These are phyloP conservation scores for Clausena lansium DNA, from an alignment of 345 rosid genomes.

Conservation along the genomic window DNA sequence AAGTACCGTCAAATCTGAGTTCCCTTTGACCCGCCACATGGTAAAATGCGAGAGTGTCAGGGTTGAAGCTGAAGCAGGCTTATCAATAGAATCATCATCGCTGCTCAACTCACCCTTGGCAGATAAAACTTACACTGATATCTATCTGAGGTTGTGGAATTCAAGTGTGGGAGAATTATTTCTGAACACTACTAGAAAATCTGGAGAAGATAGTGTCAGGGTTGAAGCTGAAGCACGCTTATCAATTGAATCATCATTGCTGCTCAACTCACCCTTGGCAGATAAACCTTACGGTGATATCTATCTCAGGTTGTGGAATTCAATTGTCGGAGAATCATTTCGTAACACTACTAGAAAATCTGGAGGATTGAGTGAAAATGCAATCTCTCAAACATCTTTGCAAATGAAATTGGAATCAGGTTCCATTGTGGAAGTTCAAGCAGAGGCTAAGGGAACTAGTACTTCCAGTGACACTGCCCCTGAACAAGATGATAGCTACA, in stretches of 20 bases:
- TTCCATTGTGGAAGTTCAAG: slow-evolving; percentile 8
- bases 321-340: slow-evolving; percentile 33
- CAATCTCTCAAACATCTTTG: slow-evolving; percentile 5
- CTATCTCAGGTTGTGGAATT: slow-evolving; percentile 35
- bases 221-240: slow-evolving; percentile 33
- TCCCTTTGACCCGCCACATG: slow-evolving; percentile 20
- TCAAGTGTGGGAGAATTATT: slow-evolving; percentile 38
- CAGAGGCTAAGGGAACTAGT: slow-evolving; percentile 1
- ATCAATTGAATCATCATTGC: slow-evolving; percentile 21
- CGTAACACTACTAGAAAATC: slow-evolving; percentile 9
- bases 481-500: slow-evolving; percentile 17
- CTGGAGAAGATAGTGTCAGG: slow-evolving; percentile 18
- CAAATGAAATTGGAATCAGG: slow-evolving; percentile 10
- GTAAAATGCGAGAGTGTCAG: slow-evolving; percentile 24
- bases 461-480: not conserved
- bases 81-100: slow-evolving; percentile 23
- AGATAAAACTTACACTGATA: slow-evolving; percentile 17
- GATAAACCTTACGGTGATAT: slow-evolving; percentile 20
- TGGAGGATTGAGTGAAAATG: slow-evolving; percentile 11
- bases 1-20: slow-evolving; percentile 8
- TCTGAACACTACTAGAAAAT: slow-evolving; percentile 10
- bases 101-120: slow-evolving; percentile 3
- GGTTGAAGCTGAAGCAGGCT: slow-evolving; percentile 34
- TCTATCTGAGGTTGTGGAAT: slow-evolving; percentile 34
- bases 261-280: slow-evolving; percentile 1